Evolutionary conservation across 2,329 filamentous ascomycete species (phyloP).

Genomic region (Monosporascus cannonballus): DNA sequence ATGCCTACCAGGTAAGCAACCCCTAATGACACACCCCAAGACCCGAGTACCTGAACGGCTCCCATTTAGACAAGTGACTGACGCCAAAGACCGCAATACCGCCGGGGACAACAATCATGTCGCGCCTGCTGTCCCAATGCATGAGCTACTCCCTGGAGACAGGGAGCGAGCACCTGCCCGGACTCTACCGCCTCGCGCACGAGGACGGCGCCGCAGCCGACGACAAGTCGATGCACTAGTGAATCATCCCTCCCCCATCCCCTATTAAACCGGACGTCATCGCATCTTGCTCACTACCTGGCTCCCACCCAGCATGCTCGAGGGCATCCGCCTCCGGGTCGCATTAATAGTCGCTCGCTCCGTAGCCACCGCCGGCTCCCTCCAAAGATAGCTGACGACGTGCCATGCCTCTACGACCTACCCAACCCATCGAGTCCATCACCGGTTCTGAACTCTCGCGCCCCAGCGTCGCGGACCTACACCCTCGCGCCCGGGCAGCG

Average conservation of each 20-base stretch:
- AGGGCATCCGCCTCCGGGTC: conserved; percentile 48
- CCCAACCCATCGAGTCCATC: conserved; percentile 12
- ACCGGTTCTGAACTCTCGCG: conserved; percentile 12
- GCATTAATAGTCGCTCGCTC: conserved; percentile 44
- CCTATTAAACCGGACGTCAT: neutral
- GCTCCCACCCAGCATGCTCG: conserved; percentile 42
- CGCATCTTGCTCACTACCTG: neutral
- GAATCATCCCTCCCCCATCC: conserved; percentile 8
- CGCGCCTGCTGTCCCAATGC: too few relatives aligned
- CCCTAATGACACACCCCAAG: too few relatives aligned
- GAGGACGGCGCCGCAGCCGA: conserved; percentile 44
- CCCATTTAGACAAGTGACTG: too few relatives aligned
- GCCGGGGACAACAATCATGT: too few relatives aligned
- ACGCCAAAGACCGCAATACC: too few relatives aligned
- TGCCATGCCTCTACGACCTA: conserved; percentile 13
- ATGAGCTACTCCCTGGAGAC: too few relatives aligned
- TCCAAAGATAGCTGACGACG: conserved; percentile 21
- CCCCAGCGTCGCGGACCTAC: conserved; percentile 5
- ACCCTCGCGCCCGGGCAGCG: conserved; percentile 3
- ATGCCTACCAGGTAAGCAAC: conserved; percentile 47
- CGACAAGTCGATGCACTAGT: conserved; percentile 32
- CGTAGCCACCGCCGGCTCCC: conserved; percentile 23
- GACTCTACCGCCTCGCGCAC: conserved; percentile 44
- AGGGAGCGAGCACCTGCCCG: too few relatives aligned
- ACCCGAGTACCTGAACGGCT: too few relatives aligned